Evolutionary conservation across 2,329 filamentous ascomycete species (phyloP), one percentile per base, ranked within the genome.

Genomic region (Ceratocystis ficicola): DNA sequence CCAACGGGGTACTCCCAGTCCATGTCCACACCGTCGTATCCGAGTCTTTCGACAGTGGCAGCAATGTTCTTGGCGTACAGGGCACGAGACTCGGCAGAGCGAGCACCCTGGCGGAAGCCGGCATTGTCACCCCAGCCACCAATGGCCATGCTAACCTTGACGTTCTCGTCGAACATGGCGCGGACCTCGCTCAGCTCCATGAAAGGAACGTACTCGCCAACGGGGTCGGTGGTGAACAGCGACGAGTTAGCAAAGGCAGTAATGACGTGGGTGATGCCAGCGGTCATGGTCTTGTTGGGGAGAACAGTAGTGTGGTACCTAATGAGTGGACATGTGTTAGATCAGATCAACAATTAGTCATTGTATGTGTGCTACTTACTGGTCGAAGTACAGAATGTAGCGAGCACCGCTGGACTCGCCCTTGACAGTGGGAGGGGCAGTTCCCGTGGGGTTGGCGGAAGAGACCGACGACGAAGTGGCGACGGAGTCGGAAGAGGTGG

Each of bases 121-220:
- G 73, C 73, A 0, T 81, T 85, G 68, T 89, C 85, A 0, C 86
- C 87, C 87, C 88, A 91, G 64, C 87, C 88, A 12, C 88, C 88
- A 69, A 91, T 83, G 25, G 88, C 86, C 50, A 90, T 79, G 76
- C 87, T 80, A 22, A 90, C 74, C 70, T 86, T 85, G 20, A 85
- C 84, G 30, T 77, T 77, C 0, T 74, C 67, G 7, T 74, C 73
- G 67, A 86, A 83, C 65, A 77, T 75, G 25, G 71, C 72, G 17
- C 60, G 60, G 17, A 66, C 22, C 17, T 64, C 36, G 12, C 12
- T 70, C 1, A 85, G 76, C 1, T 76, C 77, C 3, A 78, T 81
- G 70, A 85, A 85, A 5, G 86, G 72, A 0, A 80, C 78, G 75
- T 79, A 84, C 2, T 73, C 72, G 2, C 71, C 66, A 1, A 74